Evolutionary conservation across 805 yeast species (phyloP).

Genomic region (Tanozyma kutaoensis): DNA sequence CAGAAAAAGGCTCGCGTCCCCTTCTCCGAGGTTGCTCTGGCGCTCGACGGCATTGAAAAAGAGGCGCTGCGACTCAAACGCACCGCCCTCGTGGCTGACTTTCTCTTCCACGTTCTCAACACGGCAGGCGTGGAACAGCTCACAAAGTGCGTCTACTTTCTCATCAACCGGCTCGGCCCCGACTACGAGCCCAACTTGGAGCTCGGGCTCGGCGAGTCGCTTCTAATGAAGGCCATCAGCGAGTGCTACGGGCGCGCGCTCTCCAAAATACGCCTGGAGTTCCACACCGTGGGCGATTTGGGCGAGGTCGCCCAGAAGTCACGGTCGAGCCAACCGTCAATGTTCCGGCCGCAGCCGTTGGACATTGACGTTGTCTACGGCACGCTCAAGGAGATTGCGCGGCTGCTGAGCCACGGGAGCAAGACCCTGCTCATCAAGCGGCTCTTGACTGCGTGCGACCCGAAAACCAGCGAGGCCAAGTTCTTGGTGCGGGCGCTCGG

Average conservation of each 20-base stretch:
- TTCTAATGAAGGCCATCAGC: slow-evolving; percentile 76
- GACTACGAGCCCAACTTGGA: slow-evolving; percentile 89
- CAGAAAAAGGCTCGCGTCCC: too few species aligned
- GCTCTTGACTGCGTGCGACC: slow-evolving; percentile 76
- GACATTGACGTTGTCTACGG: slow-evolving; percentile 63
- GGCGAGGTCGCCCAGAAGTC: slow-evolving; percentile 83
- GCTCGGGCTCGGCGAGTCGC: slow-evolving; percentile 84
- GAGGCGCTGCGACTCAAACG: slow-evolving; percentile 80
- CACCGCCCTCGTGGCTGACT: slow-evolving; percentile 58
- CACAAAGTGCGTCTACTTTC: too few species aligned
- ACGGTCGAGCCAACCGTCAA: slow-evolving; percentile 74
- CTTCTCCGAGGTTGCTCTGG: slow-evolving; percentile 35
- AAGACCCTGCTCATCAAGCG: slow-evolving; percentile 69
- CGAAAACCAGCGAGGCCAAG: slow-evolving; percentile 63
- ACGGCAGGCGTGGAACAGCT: slow-evolving; percentile 34
- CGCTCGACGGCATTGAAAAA: slow-evolving; percentile 66
- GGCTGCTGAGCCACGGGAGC: slow-evolving; percentile 65
- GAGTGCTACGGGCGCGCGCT: slow-evolving; percentile 80
- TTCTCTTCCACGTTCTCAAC: slow-evolving; percentile 59
- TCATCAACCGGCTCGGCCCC: slow-evolving; percentile 85
- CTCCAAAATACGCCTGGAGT: slow-evolving; percentile 59
- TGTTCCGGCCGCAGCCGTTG: slow-evolving; percentile 84
- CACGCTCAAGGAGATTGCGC: slow-evolving; percentile 66
- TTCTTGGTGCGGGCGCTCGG: slow-evolving; percentile 82
- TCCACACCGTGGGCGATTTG: slow-evolving; percentile 74